These are phyloP conservation scores for Saccharomycopsis amapae DNA, from an alignment of 805 yeast species.

Conservation along the genomic window DNA sequence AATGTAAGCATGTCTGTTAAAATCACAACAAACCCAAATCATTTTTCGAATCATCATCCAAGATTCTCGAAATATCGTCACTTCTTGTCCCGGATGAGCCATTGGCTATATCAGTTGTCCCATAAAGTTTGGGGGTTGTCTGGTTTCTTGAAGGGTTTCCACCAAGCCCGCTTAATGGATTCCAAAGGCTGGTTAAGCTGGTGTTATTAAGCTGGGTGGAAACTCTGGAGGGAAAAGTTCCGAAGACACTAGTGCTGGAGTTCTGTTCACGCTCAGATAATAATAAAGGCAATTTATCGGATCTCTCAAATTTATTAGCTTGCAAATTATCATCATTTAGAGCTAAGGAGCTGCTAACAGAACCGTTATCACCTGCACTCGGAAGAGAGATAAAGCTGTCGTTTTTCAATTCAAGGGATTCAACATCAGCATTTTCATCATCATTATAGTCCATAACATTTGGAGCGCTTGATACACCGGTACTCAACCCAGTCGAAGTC, in stretches of 20 bases:
- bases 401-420: background rate
- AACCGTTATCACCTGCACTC: background rate
- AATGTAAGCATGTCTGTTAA: background rate
- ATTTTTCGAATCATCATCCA: conserved; percentile 10
- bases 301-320: background rate
- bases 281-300: conserved; percentile 6
- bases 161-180: conserved; percentile 3
- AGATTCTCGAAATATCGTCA: no score
- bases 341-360: no score
- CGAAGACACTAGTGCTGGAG: conserved; percentile 2
- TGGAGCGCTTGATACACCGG: background rate
- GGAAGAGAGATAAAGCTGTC: background rate
- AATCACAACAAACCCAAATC: conserved; percentile 9
- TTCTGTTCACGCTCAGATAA: background rate
- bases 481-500: no score
- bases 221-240: conserved; percentile 1
- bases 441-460: background rate
- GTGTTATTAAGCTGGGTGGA: background rate
- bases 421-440: background rate
- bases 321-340: no score
- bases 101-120: no score
- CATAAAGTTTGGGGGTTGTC: no score
- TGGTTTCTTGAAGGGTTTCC: background rate
- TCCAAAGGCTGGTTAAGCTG: conserved; percentile 15
- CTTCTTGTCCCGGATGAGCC: no score